Evolutionary conservation across 441 rosid species (phyloP).

Genomic region (Biscutella laevigata): DNA sequence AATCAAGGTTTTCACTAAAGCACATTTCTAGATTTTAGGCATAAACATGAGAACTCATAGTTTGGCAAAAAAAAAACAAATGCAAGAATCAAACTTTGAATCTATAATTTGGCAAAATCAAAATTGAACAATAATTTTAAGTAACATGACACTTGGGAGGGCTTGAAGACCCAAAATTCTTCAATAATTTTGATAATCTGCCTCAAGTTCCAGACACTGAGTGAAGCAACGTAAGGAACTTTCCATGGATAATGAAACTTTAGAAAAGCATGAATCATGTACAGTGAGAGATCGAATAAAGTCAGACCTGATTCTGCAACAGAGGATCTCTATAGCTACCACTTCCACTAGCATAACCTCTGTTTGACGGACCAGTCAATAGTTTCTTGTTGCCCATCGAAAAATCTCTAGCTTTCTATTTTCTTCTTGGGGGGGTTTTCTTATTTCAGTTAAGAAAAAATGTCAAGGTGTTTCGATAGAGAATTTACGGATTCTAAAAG

Average conservation of each 20-base stretch:
- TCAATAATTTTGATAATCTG: background rate
- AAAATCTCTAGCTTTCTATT: no score
- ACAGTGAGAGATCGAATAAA: background rate
- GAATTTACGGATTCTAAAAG: no score
- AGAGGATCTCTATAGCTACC: slow-evolving; percentile 46
- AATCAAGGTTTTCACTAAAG: no score
- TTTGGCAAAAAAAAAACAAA: no score
- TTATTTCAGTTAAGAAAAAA: no score
- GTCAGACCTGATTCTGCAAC: slow-evolving; percentile 34
- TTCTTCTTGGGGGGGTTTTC: no score
- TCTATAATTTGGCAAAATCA: no score
- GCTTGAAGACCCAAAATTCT: no score
- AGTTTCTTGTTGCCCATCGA: slow-evolving; percentile 59
- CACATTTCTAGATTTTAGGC: no score
- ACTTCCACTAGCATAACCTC: slow-evolving; percentile 27
- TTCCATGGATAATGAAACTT: background rate
- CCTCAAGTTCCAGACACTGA: background rate
- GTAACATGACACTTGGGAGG: background rate
- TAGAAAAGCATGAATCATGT: background rate
- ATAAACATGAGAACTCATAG: no score
- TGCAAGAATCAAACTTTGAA: no score
- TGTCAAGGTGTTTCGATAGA: no score
- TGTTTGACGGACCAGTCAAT: slow-evolving; percentile 47
- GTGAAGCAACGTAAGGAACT: slow-evolving; percentile 5
- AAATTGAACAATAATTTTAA: background rate